Conservation (phyloP, 257 asterid species). For the Ehretia macrophylla region DNA sequence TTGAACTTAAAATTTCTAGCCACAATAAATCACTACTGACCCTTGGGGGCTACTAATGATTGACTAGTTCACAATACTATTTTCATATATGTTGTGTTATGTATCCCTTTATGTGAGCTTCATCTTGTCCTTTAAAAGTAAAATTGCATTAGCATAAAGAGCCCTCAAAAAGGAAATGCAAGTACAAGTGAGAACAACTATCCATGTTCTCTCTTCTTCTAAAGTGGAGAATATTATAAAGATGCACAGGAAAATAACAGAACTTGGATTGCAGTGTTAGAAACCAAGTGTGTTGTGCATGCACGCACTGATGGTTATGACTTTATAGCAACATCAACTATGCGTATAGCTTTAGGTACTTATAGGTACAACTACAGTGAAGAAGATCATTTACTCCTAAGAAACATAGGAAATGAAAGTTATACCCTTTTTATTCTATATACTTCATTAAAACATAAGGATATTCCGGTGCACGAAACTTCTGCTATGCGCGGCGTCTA, state of each 20-base stretch:
- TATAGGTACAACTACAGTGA: no score
- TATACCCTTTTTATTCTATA: no score
- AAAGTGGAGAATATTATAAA: slow-evolving; percentile 1
- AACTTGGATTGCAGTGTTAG: background rate
- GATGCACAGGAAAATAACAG: background rate
- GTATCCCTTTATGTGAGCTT: background rate
- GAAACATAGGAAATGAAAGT: no score
- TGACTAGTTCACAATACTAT: slow-evolving; percentile 12
- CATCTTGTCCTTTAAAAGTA: slow-evolving; percentile 3
- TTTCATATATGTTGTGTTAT: background rate
- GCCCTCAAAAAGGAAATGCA: background rate
- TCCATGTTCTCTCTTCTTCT: slow-evolving; percentile 1
- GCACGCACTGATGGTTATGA: no score
- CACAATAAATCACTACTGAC: no score
- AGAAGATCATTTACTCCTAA: no score
- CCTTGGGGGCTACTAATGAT: slow-evolving; percentile 45
- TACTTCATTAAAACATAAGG: no score
- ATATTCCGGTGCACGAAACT: no score
- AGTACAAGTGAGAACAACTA: background rate
- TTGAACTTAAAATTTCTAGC: no score
- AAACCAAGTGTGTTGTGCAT: no score
- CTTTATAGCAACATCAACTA: no score
- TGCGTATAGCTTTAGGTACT: no score
- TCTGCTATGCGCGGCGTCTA: background rate
- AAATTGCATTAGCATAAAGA: slow-evolving; percentile 1